Evolutionary conservation across 345 rosid species (phyloP), one percentile per base, ranked within the genome.

Genomic region (Aethionema arabicum): DNA sequence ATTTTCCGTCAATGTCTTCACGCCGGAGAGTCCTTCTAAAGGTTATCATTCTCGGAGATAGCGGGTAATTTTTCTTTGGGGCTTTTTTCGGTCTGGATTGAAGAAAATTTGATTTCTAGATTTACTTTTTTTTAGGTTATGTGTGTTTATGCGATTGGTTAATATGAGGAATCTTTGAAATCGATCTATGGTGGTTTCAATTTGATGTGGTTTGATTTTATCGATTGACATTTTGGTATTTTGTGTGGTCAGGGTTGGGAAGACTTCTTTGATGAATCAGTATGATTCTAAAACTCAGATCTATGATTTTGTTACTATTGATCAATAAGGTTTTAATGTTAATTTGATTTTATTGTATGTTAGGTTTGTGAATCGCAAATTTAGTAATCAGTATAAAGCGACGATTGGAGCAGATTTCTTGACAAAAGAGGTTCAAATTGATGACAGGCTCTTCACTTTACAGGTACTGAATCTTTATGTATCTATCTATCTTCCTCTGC

Each of bases 201-300:
- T 11, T 31, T 42, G 21, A 15, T 51, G 12, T 49, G 59, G 15
- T 45, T 9, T 51, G 7, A 29, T 16, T 49, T 7, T 11, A 36
- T 40, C 32, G 42, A 42, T 10, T 6, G 16, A 42, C 9, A 36
- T 37, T 46, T 57, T 38, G 63, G 40, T 68, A 44, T 2, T 37
- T 65, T 36, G 16, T 77, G 2, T 40, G 65, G 10, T 27, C 69
- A 90, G 97, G 82, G 98, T 91, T 41, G 95, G 96, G 41, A 91
- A 86, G 77, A 91, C 96, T 46, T 91, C 98, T 49, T 75, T 86
- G 67, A 91, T 91, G 96, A 91, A 91, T 77, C 96, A 85, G 98
- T 91, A 85, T 8, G 76, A 47, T 67, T 76, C 56, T 69, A 15
- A 6, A 48, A 61, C 9, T n/a, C 63, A 55, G 72, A 65, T 61